Evolutionary conservation across 2,329 filamentous ascomycete species (phyloP).

Genomic region (Colletotrichum liriopes): DNA sequence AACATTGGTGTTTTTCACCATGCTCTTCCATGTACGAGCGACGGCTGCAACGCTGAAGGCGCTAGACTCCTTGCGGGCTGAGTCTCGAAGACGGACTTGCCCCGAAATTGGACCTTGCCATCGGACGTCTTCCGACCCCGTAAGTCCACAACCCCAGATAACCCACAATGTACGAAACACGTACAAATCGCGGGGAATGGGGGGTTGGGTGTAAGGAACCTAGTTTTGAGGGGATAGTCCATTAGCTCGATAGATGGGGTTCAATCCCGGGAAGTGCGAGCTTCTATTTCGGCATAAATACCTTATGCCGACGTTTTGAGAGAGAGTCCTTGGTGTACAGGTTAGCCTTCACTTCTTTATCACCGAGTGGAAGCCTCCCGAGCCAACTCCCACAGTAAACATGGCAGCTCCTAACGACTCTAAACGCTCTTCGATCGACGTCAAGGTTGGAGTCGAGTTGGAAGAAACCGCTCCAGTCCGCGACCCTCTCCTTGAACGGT

Average conservation of each 20-base stretch:
- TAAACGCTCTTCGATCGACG: constrained; percentile 24
- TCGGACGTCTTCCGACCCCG: background rate
- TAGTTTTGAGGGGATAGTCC: background rate
- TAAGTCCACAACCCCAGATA: constrained; percentile 23
- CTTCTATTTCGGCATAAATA: background rate
- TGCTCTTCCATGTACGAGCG: background rate
- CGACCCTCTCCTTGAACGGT: constrained; percentile 37
- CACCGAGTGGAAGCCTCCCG: too few relatives aligned
- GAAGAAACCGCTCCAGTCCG: constrained; percentile 26
- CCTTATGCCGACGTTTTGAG: background rate
- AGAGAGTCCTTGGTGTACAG: background rate
- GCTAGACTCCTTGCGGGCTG: background rate
- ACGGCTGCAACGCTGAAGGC: background rate
- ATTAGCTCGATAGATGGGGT: background rate
- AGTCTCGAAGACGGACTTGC: background rate
- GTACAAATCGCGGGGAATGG: background rate
- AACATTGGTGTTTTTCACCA: background rate
- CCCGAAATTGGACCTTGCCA: background rate
- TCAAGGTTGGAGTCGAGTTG: constrained; percentile 22
- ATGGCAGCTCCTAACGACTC: constrained; percentile 21
- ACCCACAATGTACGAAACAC: constrained; percentile 5
- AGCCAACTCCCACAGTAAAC: background rate
- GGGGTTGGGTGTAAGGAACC: background rate
- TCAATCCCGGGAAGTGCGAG: background rate
- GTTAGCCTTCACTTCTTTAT: background rate